These are phyloP conservation scores for Pichia sp. DNA, from an alignment of 1,139 yeast genomes.

Conservation along the genomic window DNA sequence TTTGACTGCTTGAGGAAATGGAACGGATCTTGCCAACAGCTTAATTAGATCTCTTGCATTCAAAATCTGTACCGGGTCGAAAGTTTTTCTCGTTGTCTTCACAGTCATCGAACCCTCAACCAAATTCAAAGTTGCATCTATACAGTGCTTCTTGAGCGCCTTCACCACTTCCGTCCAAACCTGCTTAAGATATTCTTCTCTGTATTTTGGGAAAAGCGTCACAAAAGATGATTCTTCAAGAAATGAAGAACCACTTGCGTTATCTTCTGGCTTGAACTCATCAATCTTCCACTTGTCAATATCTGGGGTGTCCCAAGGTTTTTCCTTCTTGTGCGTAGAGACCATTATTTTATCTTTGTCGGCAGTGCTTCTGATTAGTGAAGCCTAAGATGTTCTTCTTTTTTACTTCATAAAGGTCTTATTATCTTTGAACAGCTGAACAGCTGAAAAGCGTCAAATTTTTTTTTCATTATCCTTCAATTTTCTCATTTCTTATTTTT, in stretches of 20 bases:
- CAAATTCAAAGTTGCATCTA: constrained; percentile 78
- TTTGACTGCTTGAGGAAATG: constrained; percentile 93
- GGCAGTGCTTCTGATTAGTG: neutral
- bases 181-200: constrained; percentile 84
- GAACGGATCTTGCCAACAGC: constrained; percentile 91
- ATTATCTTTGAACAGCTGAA: neutral
- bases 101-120: constrained; percentile 98
- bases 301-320: constrained; percentile 97
- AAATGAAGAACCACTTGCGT: constrained; percentile 78
- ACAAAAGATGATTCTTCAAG: constrained; percentile 93
- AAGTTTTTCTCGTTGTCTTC: constrained; percentile 90
- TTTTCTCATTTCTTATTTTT: neutral
- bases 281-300: constrained; percentile 91
- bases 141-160: constrained; percentile 65
- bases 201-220: constrained; percentile 92
- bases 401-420: neutral
- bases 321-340: constrained; percentile 87
- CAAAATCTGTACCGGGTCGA: constrained; percentile 88
- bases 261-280: constrained; percentile 86
- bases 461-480: neutral
- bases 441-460: neutral
- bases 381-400: neutral
- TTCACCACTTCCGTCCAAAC: constrained; percentile 93
- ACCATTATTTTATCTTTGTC: constrained; percentile 46
- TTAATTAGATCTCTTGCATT: constrained; percentile 95